A percentile compares a stretch with the other conserved stretches of the same genome.
Conservation (phyloP, 2,329 filamentous ascomycete species). For the Stagonosporopsis vannaccii region DNA sequence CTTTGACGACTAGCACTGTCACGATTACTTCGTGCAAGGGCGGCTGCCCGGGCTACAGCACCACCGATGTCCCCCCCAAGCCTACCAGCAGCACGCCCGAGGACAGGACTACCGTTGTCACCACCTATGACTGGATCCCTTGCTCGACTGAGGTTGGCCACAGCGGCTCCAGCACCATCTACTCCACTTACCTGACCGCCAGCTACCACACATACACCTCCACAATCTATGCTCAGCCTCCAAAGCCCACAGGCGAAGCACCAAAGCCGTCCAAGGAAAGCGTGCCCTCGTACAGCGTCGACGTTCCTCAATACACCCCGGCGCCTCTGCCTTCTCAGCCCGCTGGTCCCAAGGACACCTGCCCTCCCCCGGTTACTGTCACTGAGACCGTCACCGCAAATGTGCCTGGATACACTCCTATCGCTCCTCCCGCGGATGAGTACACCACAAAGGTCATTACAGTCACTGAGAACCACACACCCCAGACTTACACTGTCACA, state of each 20-base stretch:
- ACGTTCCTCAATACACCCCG: slow-evolving; percentile 20
- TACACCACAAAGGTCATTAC: slow-evolving; percentile 38
- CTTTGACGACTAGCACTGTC: slow-evolving; percentile 47
- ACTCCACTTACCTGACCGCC: slow-evolving; percentile 51
- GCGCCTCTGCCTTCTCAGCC: slow-evolving; percentile 1
- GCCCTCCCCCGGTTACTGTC: slow-evolving; percentile 40
- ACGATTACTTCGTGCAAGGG: slow-evolving; percentile 50
- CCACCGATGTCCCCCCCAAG: slow-evolving; percentile 10
- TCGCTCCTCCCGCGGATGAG: background rate
- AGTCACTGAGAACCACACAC: slow-evolving; percentile 32
- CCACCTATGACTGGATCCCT: slow-evolving; percentile 47
- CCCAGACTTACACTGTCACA: slow-evolving; percentile 34
- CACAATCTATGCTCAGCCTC: slow-evolving; percentile 31
- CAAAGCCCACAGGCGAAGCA: slow-evolving; percentile 23
- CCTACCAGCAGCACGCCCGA: slow-evolving; percentile 15
- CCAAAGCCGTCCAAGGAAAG: slow-evolving; percentile 15
- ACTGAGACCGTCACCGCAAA: slow-evolving; percentile 27
- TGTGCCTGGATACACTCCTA: slow-evolving; percentile 19
- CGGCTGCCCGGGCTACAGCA: slow-evolving; percentile 37
- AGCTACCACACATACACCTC: slow-evolving; percentile 43
- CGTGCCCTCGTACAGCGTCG: slow-evolving; percentile 15
- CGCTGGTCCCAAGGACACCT: slow-evolving; percentile 16
- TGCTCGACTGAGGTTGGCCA: slow-evolving; percentile 47
- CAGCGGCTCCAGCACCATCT: slow-evolving; percentile 39
- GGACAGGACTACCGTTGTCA: slow-evolving; percentile 40